Conservation (phyloP, 176 grass and related monocot genomes). For the sorghum (Sorghum bicolor) region DNA sequence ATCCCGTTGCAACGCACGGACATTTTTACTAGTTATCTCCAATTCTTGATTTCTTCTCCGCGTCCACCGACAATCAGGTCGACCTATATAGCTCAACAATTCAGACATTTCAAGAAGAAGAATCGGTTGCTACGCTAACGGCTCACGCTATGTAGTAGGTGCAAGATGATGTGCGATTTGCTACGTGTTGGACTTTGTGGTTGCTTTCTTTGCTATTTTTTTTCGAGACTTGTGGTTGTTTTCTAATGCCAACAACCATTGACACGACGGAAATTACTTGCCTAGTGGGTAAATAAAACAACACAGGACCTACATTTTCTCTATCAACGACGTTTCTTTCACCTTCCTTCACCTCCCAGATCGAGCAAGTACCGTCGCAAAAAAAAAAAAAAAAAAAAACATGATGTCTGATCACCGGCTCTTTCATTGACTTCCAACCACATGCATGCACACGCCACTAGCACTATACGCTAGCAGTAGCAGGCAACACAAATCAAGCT, state of each 20-base stretch:
- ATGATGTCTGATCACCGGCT: neutral
- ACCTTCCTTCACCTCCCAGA: neutral
- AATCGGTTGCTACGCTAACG: neutral
- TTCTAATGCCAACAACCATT: too few species aligned
- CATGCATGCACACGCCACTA: neutral
- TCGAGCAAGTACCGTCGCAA: neutral
- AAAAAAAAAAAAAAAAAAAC: neutral
- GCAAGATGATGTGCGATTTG: neutral
- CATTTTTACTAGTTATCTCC: too few species aligned
- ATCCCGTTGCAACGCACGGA: too few species aligned
- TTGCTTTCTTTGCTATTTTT: neutral
- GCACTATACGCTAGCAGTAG: neutral
- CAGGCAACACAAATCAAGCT: neutral
- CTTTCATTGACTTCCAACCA: neutral
- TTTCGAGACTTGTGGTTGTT: neutral
- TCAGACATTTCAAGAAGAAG: too few species aligned
- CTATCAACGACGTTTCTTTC: neutral
- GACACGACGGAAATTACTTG: neutral
- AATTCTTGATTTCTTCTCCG: too few species aligned
- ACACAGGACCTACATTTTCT: neutral
- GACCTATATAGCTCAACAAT: too few species aligned
- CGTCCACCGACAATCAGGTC: too few species aligned
- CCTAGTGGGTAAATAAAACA: neutral
- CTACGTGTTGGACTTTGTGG: neutral
- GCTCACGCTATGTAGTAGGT: neutral